phyloP scores from a whole-genome alignment of 768 basidiomycete genomes.

The Boletus patriciae region DNA sequence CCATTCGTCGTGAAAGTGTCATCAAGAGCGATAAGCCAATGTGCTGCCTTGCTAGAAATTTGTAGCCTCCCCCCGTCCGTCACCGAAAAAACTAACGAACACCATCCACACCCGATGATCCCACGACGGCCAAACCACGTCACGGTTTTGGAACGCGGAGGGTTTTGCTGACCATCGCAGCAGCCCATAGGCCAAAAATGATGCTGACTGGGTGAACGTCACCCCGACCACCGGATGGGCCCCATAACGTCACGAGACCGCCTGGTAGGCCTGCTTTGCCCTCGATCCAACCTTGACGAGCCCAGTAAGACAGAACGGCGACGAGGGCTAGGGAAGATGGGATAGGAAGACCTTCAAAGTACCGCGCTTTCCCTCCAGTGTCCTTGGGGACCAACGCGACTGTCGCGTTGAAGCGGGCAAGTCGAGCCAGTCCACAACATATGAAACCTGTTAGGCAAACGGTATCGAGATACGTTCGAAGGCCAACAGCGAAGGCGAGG shows the following conservation, averaged over 20 bases:
- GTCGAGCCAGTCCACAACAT: constrained; percentile 93
- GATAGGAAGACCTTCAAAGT: constrained; percentile 98
- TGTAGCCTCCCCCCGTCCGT: constrained; percentile 6
- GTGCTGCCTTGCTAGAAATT: not conserved
- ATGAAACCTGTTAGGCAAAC: constrained; percentile 86
- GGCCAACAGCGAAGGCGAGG: constrained; percentile 85
- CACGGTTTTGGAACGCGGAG: constrained; percentile 79
- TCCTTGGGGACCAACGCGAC: constrained; percentile 93
- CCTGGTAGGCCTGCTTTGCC: constrained; percentile 73
- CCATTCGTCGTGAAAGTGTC: constrained; percentile 17
- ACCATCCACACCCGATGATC: not conserved
- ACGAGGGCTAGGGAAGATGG: constrained; percentile 87
- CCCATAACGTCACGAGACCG: constrained; percentile 76
- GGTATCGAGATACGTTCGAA: constrained; percentile 89
- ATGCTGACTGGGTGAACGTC: constrained; percentile 82
- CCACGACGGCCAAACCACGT: constrained; percentile 15
- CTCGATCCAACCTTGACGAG: constrained; percentile 80
- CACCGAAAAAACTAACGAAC: not conserved
- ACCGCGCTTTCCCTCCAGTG: constrained; percentile 79
- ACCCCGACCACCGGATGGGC: constrained; percentile 65
- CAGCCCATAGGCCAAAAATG: constrained; percentile 85
- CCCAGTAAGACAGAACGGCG: constrained; percentile 76
- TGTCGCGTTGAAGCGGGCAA: constrained; percentile 98
- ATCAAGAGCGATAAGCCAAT: constrained; percentile 11
- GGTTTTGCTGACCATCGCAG: constrained; percentile 98